Percentiles rank a stretch among this genome's conserved stretches.
These are phyloP conservation scores for Monilinia aucupariae DNA, from an alignment of 2,329 filamentous ascomycete genomes.

Conservation along the genomic window DNA sequence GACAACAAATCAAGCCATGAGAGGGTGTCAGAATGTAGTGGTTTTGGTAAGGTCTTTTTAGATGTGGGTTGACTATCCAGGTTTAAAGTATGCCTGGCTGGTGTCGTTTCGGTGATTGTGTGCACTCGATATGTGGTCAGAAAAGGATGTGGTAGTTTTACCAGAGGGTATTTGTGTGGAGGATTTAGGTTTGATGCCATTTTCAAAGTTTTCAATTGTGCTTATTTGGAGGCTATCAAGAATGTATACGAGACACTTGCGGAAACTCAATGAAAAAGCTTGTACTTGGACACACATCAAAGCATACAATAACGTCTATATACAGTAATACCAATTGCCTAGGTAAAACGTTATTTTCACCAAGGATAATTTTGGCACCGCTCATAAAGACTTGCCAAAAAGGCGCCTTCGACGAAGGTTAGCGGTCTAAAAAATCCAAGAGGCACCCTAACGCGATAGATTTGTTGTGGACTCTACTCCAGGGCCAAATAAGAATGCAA, in stretches of 20 bases:
- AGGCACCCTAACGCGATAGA: not conserved
- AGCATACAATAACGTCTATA: not conserved
- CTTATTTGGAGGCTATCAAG: not conserved
- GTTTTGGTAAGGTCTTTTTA: slow-evolving; percentile 22
- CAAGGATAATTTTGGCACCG: not conserved
- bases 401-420: not conserved
- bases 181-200: not conserved
- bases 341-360: not conserved
- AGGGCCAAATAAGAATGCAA: not conserved
- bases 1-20: slow-evolving; percentile 30
- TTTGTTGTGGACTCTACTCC: not conserved
- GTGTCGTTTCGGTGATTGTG: slow-evolving; percentile 16
- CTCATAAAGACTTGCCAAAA: not conserved
- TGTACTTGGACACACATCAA: not conserved
- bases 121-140: slow-evolving; percentile 25
- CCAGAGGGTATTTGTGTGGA: slow-evolving; percentile 21
- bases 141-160: slow-evolving; percentile 25
- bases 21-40: slow-evolving; percentile 33
- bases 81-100: slow-evolving; percentile 18
- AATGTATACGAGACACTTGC: not conserved
- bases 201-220: not conserved
- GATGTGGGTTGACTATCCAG: slow-evolving; percentile 17
- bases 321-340: not conserved
- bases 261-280: not conserved
- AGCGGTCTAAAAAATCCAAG: not conserved